A percentile compares a stretch with the other conserved stretches of the same genome.
phyloP scores from a whole-genome alignment of 1,139 yeast species.

The Zygosaccharomyces sapae region DNA sequence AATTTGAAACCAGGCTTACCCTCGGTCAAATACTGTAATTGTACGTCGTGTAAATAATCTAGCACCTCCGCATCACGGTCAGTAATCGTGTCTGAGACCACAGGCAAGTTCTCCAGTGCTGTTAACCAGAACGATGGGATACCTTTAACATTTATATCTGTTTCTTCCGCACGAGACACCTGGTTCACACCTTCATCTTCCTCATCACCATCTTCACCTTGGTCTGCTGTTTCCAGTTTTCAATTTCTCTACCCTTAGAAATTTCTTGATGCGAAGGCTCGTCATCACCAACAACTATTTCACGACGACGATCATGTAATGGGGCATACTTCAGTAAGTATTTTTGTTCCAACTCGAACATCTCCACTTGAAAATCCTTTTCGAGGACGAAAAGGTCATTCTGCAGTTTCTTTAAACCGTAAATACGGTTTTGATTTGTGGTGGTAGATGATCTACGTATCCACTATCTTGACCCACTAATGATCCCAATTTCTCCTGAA shows the following conservation, averaged over 20 bases:
- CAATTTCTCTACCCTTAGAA: constrained; percentile 66
- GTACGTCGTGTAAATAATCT: constrained; percentile 61
- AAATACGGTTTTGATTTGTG: constrained; percentile 69
- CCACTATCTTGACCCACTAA: constrained; percentile 86
- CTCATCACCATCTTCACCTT: constrained; percentile 36
- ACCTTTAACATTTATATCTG: constrained; percentile 55
- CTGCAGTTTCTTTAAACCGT: constrained; percentile 83
- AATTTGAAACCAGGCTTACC: constrained; percentile 83
- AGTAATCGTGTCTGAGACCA: constrained; percentile 78
- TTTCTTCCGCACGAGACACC: constrained; percentile 36
- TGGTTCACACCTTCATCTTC: constrained; percentile 46
- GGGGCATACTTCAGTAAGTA: constrained; percentile 73
- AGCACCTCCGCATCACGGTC: constrained; percentile 89
- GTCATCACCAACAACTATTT: constrained; percentile 62
- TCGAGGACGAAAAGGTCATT: constrained; percentile 76
- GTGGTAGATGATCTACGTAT: constrained; percentile 77
- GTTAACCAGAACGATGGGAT: constrained; percentile 97
- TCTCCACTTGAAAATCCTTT: constrained; percentile 85
- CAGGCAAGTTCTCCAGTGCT: constrained; percentile 80
- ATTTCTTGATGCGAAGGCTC: constrained; percentile 82
- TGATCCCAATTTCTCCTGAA: constrained; percentile 83
- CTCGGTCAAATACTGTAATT: constrained; percentile 68
- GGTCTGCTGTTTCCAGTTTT: constrained; percentile 46
- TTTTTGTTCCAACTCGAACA: constrained; percentile 80
- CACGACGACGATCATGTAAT: constrained; percentile 67